Conservation (phyloP, 2,329 filamentous ascomycete species). For the Fusarium incarnatum region DNA sequence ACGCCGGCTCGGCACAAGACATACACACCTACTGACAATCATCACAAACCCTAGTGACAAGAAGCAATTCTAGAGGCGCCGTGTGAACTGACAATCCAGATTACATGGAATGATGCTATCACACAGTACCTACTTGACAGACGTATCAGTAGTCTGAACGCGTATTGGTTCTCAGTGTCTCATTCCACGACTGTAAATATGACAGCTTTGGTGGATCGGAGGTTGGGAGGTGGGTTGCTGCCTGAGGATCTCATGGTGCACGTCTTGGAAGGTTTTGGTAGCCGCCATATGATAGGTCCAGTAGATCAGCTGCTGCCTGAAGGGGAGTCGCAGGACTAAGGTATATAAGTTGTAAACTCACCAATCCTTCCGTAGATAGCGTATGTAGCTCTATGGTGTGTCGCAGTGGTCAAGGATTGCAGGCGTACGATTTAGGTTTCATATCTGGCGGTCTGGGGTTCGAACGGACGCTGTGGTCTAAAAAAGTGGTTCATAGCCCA, state of each 20-base stretch:
- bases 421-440: background rate
- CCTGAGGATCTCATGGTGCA: background rate
- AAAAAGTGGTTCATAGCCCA: background rate
- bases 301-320: too few relatives aligned
- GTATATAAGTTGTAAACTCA: background rate
- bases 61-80: too few relatives aligned
- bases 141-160: too few relatives aligned
- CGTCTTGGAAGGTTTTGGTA: accelerated
- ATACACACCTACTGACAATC: too few relatives aligned
- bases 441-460: background rate
- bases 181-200: too few relatives aligned
- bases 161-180: too few relatives aligned
- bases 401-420: background rate
- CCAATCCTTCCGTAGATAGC: background rate
- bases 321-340: background rate
- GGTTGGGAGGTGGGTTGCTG: background rate
- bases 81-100: too few relatives aligned
- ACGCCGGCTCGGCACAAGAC: too few relatives aligned
- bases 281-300: accelerated
- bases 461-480: background rate
- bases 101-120: too few relatives aligned
- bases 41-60: too few relatives aligned
- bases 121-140: too few relatives aligned
- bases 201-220: too few relatives aligned
- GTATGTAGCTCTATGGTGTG: background rate